phyloP scores from a whole-genome alignment of 441 rosid genomes.

The Biscutella laevigata region DNA sequence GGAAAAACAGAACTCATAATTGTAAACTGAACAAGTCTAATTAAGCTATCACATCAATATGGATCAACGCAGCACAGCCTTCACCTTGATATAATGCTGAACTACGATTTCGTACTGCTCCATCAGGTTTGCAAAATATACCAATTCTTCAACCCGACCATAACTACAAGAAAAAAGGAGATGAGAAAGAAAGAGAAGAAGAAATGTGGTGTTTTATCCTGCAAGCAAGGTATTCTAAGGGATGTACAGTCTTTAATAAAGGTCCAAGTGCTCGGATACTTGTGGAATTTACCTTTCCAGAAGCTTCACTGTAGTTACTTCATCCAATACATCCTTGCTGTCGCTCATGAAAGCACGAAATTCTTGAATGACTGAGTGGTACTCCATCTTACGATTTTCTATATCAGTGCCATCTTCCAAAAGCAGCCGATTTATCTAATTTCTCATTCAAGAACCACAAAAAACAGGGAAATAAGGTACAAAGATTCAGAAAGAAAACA shows the following conservation, averaged over 20 bases:
- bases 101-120: slow-evolving; percentile 93
- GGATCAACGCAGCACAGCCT: slow-evolving; percentile 14
- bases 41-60: neutral
- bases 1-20: slow-evolving; percentile 13
- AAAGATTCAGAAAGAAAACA: neutral
- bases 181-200: neutral
- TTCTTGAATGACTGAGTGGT: slow-evolving; percentile 75
- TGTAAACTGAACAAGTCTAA: slow-evolving; percentile 10
- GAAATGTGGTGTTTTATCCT: neutral
- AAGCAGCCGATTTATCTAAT: slow-evolving; percentile 81
- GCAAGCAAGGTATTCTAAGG: neutral
- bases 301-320: slow-evolving; percentile 94
- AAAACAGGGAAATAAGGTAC: slow-evolving; percentile 10
- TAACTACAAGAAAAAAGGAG: slow-evolving; percentile 51
- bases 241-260: slow-evolving; percentile 2
- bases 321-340: slow-evolving; percentile 93
- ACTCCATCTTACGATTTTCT: slow-evolving; percentile 74
- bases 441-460: neutral
- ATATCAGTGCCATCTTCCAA: slow-evolving; percentile 88
- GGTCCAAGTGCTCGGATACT: slow-evolving; percentile 8
- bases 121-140: slow-evolving; percentile 91
- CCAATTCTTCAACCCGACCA: slow-evolving; percentile 93
- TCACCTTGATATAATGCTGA: slow-evolving; percentile 87
- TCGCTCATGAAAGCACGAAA: slow-evolving; percentile 95
- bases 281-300: slow-evolving; percentile 64